Conservation (phyloP, 1,139 yeast species). For the Zygosaccharomyces sapae region DNA sequence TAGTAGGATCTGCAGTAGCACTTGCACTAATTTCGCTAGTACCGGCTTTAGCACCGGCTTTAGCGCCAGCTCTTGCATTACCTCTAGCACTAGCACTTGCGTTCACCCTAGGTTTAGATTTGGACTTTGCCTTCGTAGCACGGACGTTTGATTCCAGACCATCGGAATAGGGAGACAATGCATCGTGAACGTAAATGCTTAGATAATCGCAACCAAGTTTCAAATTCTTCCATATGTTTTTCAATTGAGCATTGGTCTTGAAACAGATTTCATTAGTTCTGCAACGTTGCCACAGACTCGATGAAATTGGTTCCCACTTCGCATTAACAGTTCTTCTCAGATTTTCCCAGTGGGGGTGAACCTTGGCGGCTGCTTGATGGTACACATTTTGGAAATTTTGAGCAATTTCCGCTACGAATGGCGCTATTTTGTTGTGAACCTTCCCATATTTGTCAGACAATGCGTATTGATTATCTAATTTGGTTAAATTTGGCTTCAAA, state of each 20-base stretch:
- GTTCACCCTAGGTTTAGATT: background rate
- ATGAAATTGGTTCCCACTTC: background rate
- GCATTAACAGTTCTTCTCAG: background rate
- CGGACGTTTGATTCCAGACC: background rate
- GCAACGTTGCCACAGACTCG: background rate
- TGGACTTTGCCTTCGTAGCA: background rate
- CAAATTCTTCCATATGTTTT: background rate
- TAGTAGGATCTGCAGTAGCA: background rate
- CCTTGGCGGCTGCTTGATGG: background rate
- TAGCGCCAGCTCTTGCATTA: constrained; percentile 1
- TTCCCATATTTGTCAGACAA: background rate
- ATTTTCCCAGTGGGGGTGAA: background rate
- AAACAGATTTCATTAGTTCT: background rate
- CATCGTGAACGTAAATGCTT: background rate
- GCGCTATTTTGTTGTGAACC: background rate
- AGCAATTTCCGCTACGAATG: background rate
- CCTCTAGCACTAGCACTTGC: constrained; percentile 3
- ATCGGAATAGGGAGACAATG: background rate
- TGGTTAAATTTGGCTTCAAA: constrained; percentile 11
- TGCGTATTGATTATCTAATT: background rate
- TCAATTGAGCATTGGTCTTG: background rate
- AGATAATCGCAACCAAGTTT: background rate
- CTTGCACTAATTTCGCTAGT: background rate
- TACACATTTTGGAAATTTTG: background rate
- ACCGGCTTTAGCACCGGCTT: background rate